A percentile compares a stretch with the other conserved stretches of the same genome.
These are phyloP conservation scores for Allomyces macrogynus DNA, from an alignment of 192 early-diverging fungal species.

Conservation along the genomic window DNA sequence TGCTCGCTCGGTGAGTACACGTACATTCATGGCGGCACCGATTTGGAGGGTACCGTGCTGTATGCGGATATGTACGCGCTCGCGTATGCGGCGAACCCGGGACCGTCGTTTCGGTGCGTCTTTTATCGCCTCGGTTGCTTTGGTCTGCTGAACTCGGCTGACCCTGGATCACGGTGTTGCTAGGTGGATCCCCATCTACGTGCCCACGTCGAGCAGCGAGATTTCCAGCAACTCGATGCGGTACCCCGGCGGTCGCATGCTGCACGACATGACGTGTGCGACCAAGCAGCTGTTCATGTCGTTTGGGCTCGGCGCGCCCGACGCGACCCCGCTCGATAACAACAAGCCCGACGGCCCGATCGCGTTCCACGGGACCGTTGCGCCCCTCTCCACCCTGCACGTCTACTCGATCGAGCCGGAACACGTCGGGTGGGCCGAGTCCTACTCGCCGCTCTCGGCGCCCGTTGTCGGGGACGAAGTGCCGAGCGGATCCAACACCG, in stretches of 20 bases:
- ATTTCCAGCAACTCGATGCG: background rate
- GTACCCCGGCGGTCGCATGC: background rate
- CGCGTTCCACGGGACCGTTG: too few species aligned
- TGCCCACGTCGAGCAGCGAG: background rate
- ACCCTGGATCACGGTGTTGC: background rate
- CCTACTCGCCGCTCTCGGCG: too few species aligned
- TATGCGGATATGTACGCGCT: background rate
- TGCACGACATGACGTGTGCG: background rate
- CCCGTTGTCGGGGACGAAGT: too few species aligned
- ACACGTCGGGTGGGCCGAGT: too few species aligned
- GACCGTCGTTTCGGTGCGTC: background rate
- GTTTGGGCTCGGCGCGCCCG: background rate
- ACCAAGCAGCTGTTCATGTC: background rate
- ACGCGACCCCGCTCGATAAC: too few species aligned
- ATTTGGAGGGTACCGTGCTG: background rate
- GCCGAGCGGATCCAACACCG: too few species aligned
- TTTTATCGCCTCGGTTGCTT: background rate
- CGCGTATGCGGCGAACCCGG: background rate
- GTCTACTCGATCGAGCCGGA: too few species aligned
- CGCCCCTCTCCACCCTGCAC: too few species aligned
- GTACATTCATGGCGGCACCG: background rate
- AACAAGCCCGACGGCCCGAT: too few species aligned
- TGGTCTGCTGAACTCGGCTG: too few species aligned
- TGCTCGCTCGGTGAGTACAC: background rate
- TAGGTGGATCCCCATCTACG: background rate